phyloP scores from a whole-genome alignment of 148 eudicot species.

The Dianthus caryophyllus region DNA sequence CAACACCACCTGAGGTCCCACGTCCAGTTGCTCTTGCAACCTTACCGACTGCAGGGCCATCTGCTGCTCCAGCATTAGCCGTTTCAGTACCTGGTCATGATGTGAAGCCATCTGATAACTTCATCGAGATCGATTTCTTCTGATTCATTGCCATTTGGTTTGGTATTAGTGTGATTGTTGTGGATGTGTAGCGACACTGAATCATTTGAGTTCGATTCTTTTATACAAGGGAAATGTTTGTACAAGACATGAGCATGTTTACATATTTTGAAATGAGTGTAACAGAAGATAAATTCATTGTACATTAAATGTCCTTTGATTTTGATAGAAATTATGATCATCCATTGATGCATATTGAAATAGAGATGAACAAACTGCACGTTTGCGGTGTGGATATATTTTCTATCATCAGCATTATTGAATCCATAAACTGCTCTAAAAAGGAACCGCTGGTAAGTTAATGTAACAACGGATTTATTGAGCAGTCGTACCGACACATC shows the following conservation, averaged over 20 bases:
- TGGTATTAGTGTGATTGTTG: not conserved
- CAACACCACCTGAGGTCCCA: constrained; percentile 77
- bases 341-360: not conserved
- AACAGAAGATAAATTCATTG: not conserved
- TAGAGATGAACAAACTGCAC: too few species aligned
- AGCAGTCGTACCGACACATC: too few species aligned
- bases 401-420: too few species aligned
- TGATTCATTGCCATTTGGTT: constrained; percentile 28
- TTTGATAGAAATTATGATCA: not conserved
- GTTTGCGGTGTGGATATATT: too few species aligned
- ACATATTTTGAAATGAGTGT: not conserved
- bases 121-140: constrained; percentile 82
- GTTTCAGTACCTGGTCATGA: constrained; percentile 42
- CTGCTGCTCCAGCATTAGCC: constrained; percentile 8
- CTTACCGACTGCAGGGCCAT: not conserved
- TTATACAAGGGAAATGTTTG: not conserved
- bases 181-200: not conserved
- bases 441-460: too few species aligned
- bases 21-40: constrained; percentile 19
- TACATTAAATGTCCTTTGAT: constrained; percentile 4
- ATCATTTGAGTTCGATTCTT: not conserved
- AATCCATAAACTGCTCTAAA: too few species aligned
- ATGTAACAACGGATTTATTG: too few species aligned
- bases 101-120: constrained; percentile 68
- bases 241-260: not conserved